phyloP scores from a whole-genome alignment of 2,329 filamentous ascomycete genomes.

The Pseudocercospora macadamiae region DNA sequence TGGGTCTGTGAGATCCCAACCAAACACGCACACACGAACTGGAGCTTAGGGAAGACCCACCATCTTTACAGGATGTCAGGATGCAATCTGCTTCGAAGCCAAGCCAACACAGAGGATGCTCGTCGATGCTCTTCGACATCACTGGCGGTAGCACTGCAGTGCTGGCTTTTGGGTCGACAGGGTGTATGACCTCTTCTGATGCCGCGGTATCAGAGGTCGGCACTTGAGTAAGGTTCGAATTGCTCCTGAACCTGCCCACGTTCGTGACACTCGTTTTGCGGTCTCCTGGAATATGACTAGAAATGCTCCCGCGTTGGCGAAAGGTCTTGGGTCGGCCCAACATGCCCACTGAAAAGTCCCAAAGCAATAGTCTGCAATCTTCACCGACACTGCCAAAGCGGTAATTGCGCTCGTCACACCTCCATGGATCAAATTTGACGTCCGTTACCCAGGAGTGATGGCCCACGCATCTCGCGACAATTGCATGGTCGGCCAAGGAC shows the following conservation, averaged over 20 bases:
- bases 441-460: constrained; percentile 95
- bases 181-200: constrained; percentile 68
- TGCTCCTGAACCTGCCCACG: constrained; percentile 67
- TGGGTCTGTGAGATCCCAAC: constrained; percentile 20
- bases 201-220: constrained; percentile 41
- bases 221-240: constrained; percentile 65
- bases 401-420: constrained; percentile 93
- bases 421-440: constrained; percentile 95
- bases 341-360: constrained; percentile 99
- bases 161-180: constrained; percentile 80
- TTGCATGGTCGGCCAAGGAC: constrained; percentile 79
- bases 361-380: constrained; percentile 85
- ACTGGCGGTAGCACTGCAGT: constrained; percentile 90
- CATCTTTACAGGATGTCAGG: constrained; percentile 86
- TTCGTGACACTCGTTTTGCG: constrained; percentile 45
- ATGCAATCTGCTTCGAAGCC: constrained; percentile 94
- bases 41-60: constrained; percentile 56
- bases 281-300: constrained; percentile 55
- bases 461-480: constrained; percentile 90
- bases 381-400: constrained; percentile 95
- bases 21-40: constrained; percentile 9
- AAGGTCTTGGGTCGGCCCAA: constrained; percentile 79
- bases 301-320: constrained; percentile 59
- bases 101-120: constrained; percentile 85
- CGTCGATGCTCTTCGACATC: constrained; percentile 81